Conservation (phyloP, 2,329 filamentous ascomycete species). For the Fusarium goolgardi region DNA sequence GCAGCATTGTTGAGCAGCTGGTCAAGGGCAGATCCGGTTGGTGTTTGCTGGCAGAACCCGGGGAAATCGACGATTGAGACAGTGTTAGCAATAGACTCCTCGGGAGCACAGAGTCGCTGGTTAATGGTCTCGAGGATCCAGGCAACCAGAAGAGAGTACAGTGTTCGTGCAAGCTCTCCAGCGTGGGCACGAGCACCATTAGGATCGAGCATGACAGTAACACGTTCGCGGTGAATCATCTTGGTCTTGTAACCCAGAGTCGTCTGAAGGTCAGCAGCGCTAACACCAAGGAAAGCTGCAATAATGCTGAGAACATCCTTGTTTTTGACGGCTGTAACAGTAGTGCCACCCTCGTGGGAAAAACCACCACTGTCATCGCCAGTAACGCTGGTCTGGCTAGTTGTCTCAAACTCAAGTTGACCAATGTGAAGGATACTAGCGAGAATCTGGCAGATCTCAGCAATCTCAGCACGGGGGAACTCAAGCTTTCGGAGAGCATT, state of each 20-base stretch:
- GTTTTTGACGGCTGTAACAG: conserved; percentile 88
- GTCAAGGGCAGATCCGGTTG: conserved; percentile 87
- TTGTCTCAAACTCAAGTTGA: conserved; percentile 91
- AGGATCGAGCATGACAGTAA: conserved; percentile 98
- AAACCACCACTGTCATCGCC: conserved; percentile 96
- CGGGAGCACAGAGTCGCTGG: conserved; percentile 84
- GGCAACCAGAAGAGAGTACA: conserved; percentile 93
- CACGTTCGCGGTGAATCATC: conserved; percentile 93
- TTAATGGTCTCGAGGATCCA: conserved; percentile 96
- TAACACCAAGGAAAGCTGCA: conserved; percentile 93
- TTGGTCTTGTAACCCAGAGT: conserved; percentile 97
- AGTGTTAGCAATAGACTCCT: conserved; percentile 92
- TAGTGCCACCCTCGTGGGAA: conserved; percentile 92
- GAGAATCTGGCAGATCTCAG: conserved; percentile 94
- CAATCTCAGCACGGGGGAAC: conserved; percentile 92
- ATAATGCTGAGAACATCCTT: conserved; percentile 88
- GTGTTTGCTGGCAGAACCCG: conserved; percentile 86
- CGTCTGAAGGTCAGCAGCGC: conserved; percentile 81
- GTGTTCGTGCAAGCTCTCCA: conserved; percentile 89
- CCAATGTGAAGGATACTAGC: conserved; percentile 97
- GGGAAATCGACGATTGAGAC: conserved; percentile 97
- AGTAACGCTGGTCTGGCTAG: conserved; percentile 79
- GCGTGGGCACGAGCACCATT: conserved; percentile 90
- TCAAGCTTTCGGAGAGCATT: conserved; percentile 93
- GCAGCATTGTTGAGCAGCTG: conserved; percentile 96